Evolutionary conservation across 768 basidiomycete species (phyloP).

Genomic region (Antrodiella citrinella): DNA sequence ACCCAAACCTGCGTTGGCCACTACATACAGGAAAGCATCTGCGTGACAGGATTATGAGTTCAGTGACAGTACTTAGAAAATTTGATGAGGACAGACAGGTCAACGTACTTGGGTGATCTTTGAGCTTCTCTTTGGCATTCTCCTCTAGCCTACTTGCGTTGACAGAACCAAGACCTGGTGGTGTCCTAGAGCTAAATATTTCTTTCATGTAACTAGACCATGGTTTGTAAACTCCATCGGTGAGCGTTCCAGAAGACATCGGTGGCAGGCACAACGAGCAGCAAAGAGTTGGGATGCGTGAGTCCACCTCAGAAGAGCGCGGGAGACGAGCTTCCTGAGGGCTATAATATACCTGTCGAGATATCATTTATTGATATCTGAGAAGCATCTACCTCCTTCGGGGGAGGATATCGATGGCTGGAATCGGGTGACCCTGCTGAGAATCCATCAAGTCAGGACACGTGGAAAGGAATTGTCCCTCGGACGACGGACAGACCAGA

Average conservation of each 20-base stretch:
- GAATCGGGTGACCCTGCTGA: neutral
- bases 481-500: no score
- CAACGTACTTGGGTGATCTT: slow-evolving; percentile 43
- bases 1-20: slow-evolving; percentile 67
- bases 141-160: slow-evolving; percentile 53
- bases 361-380: neutral
- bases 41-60: slow-evolving; percentile 8
- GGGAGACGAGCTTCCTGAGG: neutral
- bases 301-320: neutral
- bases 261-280: neutral
- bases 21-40: slow-evolving; percentile 70
- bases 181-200: slow-evolving; percentile 14
- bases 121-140: slow-evolving; percentile 56
- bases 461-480: neutral
- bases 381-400: neutral
- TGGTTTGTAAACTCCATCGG: neutral
- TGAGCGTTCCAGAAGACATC: neutral
- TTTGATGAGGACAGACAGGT: no score
- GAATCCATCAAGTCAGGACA: neutral
- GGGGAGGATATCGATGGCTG: neutral
- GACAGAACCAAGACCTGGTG: slow-evolving; percentile 46
- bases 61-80: no score
- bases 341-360: neutral
- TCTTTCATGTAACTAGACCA: slow-evolving; percentile 15
- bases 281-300: neutral